phyloP scores from a whole-genome alignment of 1,139 yeast genomes.

The Saccharomyces pastorianus region DNA sequence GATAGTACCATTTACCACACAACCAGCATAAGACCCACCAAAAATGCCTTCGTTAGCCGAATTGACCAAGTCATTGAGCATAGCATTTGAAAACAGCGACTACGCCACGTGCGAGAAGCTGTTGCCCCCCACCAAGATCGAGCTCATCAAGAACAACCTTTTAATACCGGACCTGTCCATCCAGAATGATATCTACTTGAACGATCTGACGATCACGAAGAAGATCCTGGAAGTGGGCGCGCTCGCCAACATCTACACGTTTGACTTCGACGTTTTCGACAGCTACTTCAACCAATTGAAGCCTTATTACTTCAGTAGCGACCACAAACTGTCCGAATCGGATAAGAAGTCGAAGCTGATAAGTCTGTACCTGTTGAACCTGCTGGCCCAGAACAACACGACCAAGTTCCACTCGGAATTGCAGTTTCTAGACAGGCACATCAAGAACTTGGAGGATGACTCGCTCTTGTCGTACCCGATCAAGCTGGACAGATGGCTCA shows the following conservation, averaged over 20 bases:
- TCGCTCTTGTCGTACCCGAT: constrained; percentile 71
- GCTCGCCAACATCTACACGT: constrained; percentile 57
- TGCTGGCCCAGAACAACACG: constrained; percentile 75
- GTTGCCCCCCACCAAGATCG: constrained; percentile 66
- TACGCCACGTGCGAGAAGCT: constrained; percentile 53
- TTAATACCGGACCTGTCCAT: constrained; percentile 53
- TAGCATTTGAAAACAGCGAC: constrained; percentile 52
- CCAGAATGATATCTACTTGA: constrained; percentile 38
- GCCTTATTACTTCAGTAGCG: constrained; percentile 51
- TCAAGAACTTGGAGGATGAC: constrained; percentile 50
- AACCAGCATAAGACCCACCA: background rate
- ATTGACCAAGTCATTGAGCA: constrained; percentile 59
- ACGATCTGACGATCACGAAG: constrained; percentile 72
- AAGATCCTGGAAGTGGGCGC: constrained; percentile 85
- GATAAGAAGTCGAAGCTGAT: constrained; percentile 68
- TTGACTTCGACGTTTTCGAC: constrained; percentile 58
- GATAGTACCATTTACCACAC: background rate
- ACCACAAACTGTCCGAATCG: constrained; percentile 41
- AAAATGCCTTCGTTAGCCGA: constrained; percentile 34
- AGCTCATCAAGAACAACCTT: constrained; percentile 67
- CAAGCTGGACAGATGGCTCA: constrained; percentile 81
- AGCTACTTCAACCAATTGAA: constrained; percentile 68
- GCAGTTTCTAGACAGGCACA: constrained; percentile 55
- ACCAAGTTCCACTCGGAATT: constrained; percentile 86
- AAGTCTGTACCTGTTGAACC: constrained; percentile 65